Evolutionary conservation across 192 early-diverging fungal species (phyloP).

Genomic region (Backusella morwellensis): DNA sequence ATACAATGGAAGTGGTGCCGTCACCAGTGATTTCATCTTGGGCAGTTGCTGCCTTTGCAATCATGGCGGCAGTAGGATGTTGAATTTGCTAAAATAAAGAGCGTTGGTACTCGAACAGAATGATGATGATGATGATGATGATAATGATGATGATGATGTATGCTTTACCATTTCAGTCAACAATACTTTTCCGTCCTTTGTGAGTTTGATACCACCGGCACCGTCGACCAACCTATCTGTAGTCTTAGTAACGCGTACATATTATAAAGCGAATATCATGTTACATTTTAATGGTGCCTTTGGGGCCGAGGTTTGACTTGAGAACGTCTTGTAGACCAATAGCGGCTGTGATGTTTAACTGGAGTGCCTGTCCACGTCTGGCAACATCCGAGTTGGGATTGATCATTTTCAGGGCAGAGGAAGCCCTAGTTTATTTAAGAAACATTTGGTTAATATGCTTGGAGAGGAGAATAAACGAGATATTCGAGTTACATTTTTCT

Average conservation of each 20-base stretch:
- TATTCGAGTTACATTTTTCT: neutral
- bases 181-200: constrained; percentile 99
- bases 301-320: constrained; percentile 94
- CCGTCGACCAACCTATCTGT: constrained; percentile 87
- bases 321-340: constrained; percentile 95
- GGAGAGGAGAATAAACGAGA: neutral
- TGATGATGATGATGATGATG: neutral
- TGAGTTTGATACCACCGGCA: constrained; percentile 92
- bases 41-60: constrained; percentile 95
- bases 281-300: constrained; percentile 98
- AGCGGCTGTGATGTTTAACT: constrained; percentile 94
- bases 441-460: neutral
- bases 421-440: constrained; percentile 19
- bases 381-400: constrained; percentile 99
- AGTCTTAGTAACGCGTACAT: neutral
- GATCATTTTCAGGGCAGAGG: constrained; percentile 87
- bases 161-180: constrained; percentile 91
- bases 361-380: constrained; percentile 94
- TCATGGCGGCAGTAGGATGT: constrained; percentile 99
- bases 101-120: neutral
- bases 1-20: constrained; percentile 96
- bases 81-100: constrained; percentile 90
- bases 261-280: neutral
- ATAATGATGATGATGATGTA: neutral
- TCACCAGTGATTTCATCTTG: constrained; percentile 99